These are phyloP conservation scores for Vaccinium macrocarpon DNA, from an alignment of 148 eudicot genomes.

Conservation along the genomic window DNA sequence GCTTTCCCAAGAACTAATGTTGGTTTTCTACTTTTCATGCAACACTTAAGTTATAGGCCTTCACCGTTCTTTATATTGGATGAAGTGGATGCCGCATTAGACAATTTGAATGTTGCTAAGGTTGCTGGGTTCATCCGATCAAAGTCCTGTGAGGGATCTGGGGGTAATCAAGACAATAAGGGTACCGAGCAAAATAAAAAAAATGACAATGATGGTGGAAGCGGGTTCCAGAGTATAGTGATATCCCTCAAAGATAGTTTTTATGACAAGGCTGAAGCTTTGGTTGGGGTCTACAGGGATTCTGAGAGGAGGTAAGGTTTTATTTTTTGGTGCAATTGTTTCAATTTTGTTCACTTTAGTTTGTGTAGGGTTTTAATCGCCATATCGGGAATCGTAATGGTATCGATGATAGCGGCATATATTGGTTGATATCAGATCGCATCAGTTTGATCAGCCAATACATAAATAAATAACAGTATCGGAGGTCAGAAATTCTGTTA, in stretches of 20 bases:
- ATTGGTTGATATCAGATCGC: too few species aligned
- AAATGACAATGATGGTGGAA: constrained; percentile 35
- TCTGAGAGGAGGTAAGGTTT: constrained; percentile 56
- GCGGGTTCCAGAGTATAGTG: constrained; percentile 95
- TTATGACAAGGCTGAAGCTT: constrained; percentile 97
- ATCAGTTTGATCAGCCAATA: too few species aligned
- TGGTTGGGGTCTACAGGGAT: constrained; percentile 97
- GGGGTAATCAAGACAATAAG: constrained; percentile 20
- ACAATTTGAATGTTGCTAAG: constrained; percentile 91
- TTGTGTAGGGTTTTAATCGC: too few species aligned
- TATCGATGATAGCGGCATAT: too few species aligned
- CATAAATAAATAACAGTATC: too few species aligned
- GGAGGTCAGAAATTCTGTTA: too few species aligned
- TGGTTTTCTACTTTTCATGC: constrained; percentile 6
- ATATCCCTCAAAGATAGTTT: constrained; percentile 95
- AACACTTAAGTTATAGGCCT: constrained; percentile 63
- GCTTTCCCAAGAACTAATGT: constrained; percentile 11
- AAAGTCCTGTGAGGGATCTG: constrained; percentile 76
- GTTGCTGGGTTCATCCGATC: constrained; percentile 96
- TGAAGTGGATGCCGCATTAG: constrained; percentile 98
- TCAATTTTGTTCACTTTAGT: background rate
- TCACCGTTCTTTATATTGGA: constrained; percentile 97
- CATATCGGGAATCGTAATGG: too few species aligned
- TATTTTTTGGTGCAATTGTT: constrained; percentile 13
- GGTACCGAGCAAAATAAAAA: too few species aligned